These are phyloP conservation scores for Phaeodactylum tricornutum DNA, from an alignment of 108 stramenopile genomes.

Conservation along the genomic window DNA sequence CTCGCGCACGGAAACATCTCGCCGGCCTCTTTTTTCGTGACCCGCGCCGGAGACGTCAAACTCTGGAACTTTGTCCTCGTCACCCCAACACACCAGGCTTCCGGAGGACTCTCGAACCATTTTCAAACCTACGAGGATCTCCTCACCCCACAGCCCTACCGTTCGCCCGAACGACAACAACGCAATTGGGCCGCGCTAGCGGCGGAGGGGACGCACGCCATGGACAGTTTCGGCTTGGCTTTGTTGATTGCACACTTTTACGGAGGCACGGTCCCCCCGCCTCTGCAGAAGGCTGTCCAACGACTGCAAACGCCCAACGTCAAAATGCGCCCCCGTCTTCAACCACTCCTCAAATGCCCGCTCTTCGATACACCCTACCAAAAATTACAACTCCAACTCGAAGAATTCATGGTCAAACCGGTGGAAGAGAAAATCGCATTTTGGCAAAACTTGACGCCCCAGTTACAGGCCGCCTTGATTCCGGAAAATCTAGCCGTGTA, in stretches of 20 bases:
- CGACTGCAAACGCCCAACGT: slow-evolving; percentile 60
- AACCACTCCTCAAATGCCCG: slow-evolving; percentile 71
- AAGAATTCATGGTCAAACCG: slow-evolving; percentile 63
- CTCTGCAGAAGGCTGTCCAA: slow-evolving; percentile 63
- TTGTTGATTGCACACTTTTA: slow-evolving; percentile 65
- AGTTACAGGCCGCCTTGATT: slow-evolving; percentile 37
- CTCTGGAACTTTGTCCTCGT: slow-evolving; percentile 63
- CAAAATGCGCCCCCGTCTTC: slow-evolving; percentile 57
- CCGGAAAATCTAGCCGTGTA: slow-evolving; percentile 37
- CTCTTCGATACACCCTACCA: slow-evolving; percentile 71
- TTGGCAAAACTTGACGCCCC: slow-evolving; percentile 54
- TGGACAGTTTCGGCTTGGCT: slow-evolving; percentile 68
- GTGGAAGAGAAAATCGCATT: slow-evolving; percentile 63
- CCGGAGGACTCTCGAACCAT: slow-evolving; percentile 49
- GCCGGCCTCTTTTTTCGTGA: slow-evolving; percentile 66
- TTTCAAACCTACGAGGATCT: slow-evolving; percentile 52
- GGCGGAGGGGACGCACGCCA: slow-evolving; percentile 50
- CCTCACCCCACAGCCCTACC: slow-evolving; percentile 54
- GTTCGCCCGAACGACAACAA: slow-evolving; percentile 64
- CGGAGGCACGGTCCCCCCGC: slow-evolving; percentile 37
- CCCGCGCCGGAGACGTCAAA: slow-evolving; percentile 78
- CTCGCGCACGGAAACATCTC: slow-evolving; percentile 65
- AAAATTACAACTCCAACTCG: slow-evolving; percentile 46
- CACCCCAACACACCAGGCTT: slow-evolving; percentile 39
- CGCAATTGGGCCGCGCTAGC: slow-evolving; percentile 47